Percentiles rank a stretch among this genome's conserved stretches.
phyloP scores from a whole-genome alignment of 192 early-diverging fungal genomes.

The Coemansia umbellata region DNA sequence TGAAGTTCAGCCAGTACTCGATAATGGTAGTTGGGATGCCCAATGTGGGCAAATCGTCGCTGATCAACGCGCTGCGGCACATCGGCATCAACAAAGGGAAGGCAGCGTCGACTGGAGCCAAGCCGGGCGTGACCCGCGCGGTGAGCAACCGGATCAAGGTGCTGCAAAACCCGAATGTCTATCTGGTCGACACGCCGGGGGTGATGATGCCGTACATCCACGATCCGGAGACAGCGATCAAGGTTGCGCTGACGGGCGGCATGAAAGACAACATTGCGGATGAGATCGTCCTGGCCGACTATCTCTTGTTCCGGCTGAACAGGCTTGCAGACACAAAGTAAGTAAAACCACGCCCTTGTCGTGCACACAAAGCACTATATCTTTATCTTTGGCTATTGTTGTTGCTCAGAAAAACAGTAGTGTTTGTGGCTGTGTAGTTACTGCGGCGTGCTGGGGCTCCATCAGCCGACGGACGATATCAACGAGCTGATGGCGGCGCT shows the following conservation, averaged over 20 bases:
- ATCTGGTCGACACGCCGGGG: conserved; percentile 90
- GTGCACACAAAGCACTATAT: too few relatives aligned
- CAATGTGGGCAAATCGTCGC: conserved; percentile 93
- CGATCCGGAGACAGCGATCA: conserved; percentile 77
- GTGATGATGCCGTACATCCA: conserved; percentile 87
- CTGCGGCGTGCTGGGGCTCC: conserved; percentile 51
- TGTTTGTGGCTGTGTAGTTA: conserved; percentile 41
- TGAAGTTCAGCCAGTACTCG: conserved; percentile 33
- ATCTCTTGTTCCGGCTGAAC: conserved; percentile 84
- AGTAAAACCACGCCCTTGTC: too few relatives aligned
- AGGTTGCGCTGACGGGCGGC: conserved; percentile 84
- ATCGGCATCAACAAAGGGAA: conserved; percentile 74
- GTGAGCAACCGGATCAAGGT: conserved; percentile 77
- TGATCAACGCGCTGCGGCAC: conserved; percentile 83
- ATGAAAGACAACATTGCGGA: conserved; percentile 84
- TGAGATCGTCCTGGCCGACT: conserved; percentile 82
- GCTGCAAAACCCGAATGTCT: conserved; percentile 82
- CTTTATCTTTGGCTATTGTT: background rate
- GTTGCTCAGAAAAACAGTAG: conserved; percentile 1
- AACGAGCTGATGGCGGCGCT: conserved; percentile 60
- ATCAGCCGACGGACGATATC: conserved; percentile 69
- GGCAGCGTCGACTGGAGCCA: conserved; percentile 76
- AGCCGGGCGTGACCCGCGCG: conserved; percentile 82
- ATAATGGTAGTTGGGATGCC: conserved; percentile 93
- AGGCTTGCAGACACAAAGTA: conserved; percentile 53